Base-by-base conservation (phyloP, 441 rosid genomes). In the Cnidoscolus chayamansa region DNA sequence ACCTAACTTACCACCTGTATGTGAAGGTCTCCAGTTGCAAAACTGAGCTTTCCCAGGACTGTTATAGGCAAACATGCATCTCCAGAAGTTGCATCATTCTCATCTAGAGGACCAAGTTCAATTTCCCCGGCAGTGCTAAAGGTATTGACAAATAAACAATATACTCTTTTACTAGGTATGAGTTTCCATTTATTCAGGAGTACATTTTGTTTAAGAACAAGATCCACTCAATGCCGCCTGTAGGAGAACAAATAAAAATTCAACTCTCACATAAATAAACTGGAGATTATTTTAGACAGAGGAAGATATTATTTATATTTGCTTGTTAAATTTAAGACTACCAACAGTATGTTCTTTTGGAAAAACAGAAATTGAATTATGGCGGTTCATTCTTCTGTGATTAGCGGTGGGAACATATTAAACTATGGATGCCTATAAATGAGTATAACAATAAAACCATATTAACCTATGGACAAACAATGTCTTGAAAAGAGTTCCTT, bases 41-140 rank as follows among this genome's bases (percentile, higher is more conserved):
- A 66, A 74, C 53, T 82, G 55, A 62, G 73, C 54, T 19, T 51
- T 32, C 77, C 83, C 15, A 74, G 66, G 75, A 78, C 77, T 16
- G 74, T 68, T 1, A 65, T 76, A 15, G 75, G 81, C 40, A 57
- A 68, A 55, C 66, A 17, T 55, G 72, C 55, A 20, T 76, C 86
- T 56, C 83, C 80, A 1, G 16, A 63, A 56, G 73, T 80, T 47
- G 82, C 82, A 35, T 64, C 75, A 10, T 83, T 83, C 64, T 83
- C 83, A 13, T 78, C 83, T 59, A 64, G 83, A 71, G 82, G 83
- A 13, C 86, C 82, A 15, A 83, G 76, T 54, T 70, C 83, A 4
- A 10, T 83, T 10, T 70, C 80, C 55, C 82, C 82, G 55, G 49
- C 60, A 48, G 77, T 83, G 35, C 71, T 80, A 0, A 80, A 78